Evolutionary conservation across 768 basidiomycete genomes (phyloP), one percentile per base, ranked within the genome.

Genomic region (Lactarius indigo): DNA sequence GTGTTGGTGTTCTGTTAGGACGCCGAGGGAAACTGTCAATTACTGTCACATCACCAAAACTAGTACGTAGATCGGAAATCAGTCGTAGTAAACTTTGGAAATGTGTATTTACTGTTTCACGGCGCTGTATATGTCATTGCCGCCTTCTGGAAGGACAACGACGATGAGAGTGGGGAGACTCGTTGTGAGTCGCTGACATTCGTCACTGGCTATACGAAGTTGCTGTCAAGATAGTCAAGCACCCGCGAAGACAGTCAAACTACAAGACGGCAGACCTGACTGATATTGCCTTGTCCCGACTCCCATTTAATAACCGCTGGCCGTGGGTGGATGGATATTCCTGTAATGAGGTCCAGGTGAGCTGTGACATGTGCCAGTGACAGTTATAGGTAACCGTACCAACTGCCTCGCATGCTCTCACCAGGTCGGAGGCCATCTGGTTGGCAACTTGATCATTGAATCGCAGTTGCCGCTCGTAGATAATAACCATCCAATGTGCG

Each of bases 121-220:
- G 23, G 86, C 84, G 2, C 83, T 86, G 70, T 93, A 93, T 12
- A 91, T 84, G 59, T 93, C 90, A 50, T 88, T 87, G 1, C 86
- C 88, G 1, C 84, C 84, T 68, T 92, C 88, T 0, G 91, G 92
- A 23, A 93, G 79, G 47, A 93, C 74, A 31, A 87, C 83, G 1
- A 92, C 84, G 28, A 91, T 79, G 2, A 93, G 79, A 9, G 78
- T 79, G 0, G 91, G 89, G 0, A 78, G 76, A 6, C 72, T 75
- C 10, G 76, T 76, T 37, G 75, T 76, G 71, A 78, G 81, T 31
- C 75, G 70, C 57, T 74, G 76, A 65, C 82, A 84, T 28, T 80
- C 81, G 1, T 70, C 69, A 13, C 90, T 91, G 4, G 80, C 81
- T 3, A 72, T 73, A n/a, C 78, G 78, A 20, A 92, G 75, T 75